A percentile compares a stretch with the other conserved stretches of the same genome.
Evolutionary conservation across 306 rosid genomes (phyloP).

Genomic region (Lithocarpus polystachyus): DNA sequence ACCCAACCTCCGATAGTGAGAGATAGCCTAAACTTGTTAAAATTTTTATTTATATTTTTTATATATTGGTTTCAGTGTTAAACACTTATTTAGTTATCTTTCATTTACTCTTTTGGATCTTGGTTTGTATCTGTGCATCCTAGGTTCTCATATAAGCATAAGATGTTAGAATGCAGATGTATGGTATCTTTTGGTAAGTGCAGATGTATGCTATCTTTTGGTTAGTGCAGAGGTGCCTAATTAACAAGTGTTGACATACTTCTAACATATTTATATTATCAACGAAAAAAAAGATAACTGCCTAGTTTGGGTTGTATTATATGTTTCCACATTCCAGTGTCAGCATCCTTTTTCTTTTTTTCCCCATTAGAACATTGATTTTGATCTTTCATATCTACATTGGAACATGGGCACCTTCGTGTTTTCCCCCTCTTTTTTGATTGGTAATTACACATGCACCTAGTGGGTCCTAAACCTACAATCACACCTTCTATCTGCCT

Average conservation of each 20-base stretch:
- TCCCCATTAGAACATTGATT: neutral
- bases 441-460: too few relatives aligned
- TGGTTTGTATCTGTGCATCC: too few relatives aligned
- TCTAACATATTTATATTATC: neutral
- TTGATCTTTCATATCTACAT: neutral
- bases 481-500: too few relatives aligned
- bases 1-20: too few relatives aligned
- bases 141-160: neutral
- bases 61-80: too few relatives aligned
- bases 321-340: neutral
- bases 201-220: too few relatives aligned
- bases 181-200: too few relatives aligned
- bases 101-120: neutral
- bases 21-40: too few relatives aligned
- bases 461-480: too few relatives aligned
- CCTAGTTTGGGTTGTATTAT: neutral
- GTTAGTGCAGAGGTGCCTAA: neutral
- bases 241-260: neutral
- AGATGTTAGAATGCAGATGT: neutral
- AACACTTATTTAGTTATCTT: too few relatives aligned
- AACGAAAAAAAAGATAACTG: neutral
- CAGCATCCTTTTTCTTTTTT: neutral
- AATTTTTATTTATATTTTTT: too few relatives aligned
- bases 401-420: neutral
- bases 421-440: neutral